Conservation (phyloP, 108 stramenopile species). For the Skeletonema marinoi region DNA sequence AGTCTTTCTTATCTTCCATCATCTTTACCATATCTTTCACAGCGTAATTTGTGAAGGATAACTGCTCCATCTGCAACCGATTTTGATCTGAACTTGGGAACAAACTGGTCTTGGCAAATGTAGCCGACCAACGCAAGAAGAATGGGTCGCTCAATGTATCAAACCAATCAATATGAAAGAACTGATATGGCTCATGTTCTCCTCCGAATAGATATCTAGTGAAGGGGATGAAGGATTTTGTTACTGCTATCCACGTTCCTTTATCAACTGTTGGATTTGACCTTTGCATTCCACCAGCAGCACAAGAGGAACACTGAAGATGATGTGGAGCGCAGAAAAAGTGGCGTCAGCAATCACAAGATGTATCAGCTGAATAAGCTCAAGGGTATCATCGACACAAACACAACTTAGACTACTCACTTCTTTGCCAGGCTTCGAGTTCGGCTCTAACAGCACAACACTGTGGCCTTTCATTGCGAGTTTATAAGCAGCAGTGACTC, state of each 20-base stretch:
- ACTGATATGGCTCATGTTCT: slow-evolving; percentile 15
- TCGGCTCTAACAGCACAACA: slow-evolving; percentile 31
- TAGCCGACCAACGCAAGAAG: slow-evolving; percentile 32
- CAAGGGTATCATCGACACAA: no score
- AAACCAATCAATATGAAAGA: slow-evolving; percentile 38
- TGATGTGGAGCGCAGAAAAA: no score
- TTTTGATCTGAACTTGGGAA: slow-evolving; percentile 26
- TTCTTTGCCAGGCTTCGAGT: slow-evolving; percentile 28
- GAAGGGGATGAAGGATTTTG: slow-evolving; percentile 15
- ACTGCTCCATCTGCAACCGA: slow-evolving; percentile 23
- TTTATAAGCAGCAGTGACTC: slow-evolving; percentile 45
- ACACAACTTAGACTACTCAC: slow-evolving; percentile 34
- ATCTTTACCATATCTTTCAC: slow-evolving; percentile 37
- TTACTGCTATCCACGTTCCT: slow-evolving; percentile 37
- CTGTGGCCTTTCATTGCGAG: slow-evolving; percentile 27
- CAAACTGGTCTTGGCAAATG: slow-evolving; percentile 40
- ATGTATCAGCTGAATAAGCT: no score
- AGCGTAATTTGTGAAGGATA: slow-evolving; percentile 43
- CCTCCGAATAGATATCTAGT: not conserved
- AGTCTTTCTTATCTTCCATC: slow-evolving; percentile 31
- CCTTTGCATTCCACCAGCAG: slow-evolving; percentile 37
- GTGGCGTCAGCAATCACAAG: no score
- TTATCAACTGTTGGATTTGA: slow-evolving; percentile 44
- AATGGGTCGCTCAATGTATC: slow-evolving; percentile 34
- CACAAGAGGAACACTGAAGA: not conserved